Evolutionary conservation across 768 basidiomycete species (phyloP).

Genomic region (Imleria badia): DNA sequence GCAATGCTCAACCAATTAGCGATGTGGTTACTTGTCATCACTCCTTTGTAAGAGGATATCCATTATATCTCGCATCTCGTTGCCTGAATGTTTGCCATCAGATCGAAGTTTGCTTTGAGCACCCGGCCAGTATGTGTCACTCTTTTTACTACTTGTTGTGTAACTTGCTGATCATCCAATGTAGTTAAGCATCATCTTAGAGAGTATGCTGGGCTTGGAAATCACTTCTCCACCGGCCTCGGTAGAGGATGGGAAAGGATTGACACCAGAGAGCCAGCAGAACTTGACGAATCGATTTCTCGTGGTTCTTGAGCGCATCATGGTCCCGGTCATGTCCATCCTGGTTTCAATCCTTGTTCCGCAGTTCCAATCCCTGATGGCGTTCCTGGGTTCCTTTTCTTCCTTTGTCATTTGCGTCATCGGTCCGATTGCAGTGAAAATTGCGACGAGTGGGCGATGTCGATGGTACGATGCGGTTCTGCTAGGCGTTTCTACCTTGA

Average conservation of each 20-base stretch:
- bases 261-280: conserved; percentile 8
- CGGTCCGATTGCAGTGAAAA: conserved; percentile 72
- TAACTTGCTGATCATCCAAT: neutral
- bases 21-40: conserved; percentile 84
- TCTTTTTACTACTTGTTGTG: neutral
- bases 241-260: conserved; percentile 27
- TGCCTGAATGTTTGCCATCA: conserved; percentile 30
- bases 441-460: conserved; percentile 52
- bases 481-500: conserved; percentile 50
- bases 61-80: neutral
- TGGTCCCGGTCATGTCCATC: conserved; percentile 60
- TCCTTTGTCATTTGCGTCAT: conserved; percentile 76
- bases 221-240: conserved; percentile 8
- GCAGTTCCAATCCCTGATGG: conserved; percentile 81
- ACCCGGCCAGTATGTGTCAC: conserved; percentile 64
- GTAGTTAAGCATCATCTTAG: conserved; percentile 80
- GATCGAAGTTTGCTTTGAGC: conserved; percentile 85
- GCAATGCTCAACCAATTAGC: conserved; percentile 66
- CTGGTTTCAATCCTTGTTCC: conserved; percentile 73
- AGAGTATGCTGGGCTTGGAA: conserved; percentile 75
- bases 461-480: conserved; percentile 52
- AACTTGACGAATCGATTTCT: conserved; percentile 38
- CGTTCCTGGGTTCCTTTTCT: conserved; percentile 88
- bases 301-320: conserved; percentile 53
- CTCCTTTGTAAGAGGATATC: conserved; percentile 55